Evolutionary conservation across 345 rosid genomes (phyloP).

Genomic region (Reutealis trisperma): DNA sequence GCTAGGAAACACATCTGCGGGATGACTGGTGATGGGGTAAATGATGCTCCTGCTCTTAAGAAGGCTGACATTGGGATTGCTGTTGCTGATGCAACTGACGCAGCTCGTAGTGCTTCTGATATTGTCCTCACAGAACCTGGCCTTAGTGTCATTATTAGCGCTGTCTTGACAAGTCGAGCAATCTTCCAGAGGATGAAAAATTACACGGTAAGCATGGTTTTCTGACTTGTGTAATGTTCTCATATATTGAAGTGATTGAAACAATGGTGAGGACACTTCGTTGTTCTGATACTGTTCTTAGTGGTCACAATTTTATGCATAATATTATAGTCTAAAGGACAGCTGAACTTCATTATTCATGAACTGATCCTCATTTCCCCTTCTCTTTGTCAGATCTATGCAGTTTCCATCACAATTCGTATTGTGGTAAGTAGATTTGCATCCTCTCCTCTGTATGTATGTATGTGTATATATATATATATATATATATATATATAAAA

Average conservation of each 20-base stretch:
- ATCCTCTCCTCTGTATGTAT: not conserved
- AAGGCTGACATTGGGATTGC: constrained; percentile 99
- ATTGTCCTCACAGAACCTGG: constrained; percentile 98
- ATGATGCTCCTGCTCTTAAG: constrained; percentile 99
- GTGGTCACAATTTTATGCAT: not conserved
- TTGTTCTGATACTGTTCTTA: not conserved
- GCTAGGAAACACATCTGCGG: constrained; percentile 98
- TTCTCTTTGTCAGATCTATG: constrained; percentile 69
- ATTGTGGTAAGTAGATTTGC: constrained; percentile 69
- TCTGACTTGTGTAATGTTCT: not conserved
- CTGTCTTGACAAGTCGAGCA: constrained; percentile 95
- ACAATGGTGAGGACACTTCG: not conserved
- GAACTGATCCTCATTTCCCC: constrained; percentile 17
- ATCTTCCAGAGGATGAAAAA: constrained; percentile 99
- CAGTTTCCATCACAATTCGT: constrained; percentile 98
- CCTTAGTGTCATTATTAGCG: constrained; percentile 96
- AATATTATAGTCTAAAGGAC: not conserved
- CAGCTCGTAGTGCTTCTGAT: constrained; percentile 98
- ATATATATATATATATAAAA: not conserved
- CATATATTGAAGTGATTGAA: not conserved
- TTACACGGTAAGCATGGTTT: constrained; percentile 65
- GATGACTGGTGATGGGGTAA: constrained; percentile 99
- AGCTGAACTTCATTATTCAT: not conserved
- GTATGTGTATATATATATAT: not conserved
- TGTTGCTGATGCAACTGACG: constrained; percentile 99